phyloP scores from a whole-genome alignment of 768 basidiomycete genomes.

The Suillus paluster region DNA sequence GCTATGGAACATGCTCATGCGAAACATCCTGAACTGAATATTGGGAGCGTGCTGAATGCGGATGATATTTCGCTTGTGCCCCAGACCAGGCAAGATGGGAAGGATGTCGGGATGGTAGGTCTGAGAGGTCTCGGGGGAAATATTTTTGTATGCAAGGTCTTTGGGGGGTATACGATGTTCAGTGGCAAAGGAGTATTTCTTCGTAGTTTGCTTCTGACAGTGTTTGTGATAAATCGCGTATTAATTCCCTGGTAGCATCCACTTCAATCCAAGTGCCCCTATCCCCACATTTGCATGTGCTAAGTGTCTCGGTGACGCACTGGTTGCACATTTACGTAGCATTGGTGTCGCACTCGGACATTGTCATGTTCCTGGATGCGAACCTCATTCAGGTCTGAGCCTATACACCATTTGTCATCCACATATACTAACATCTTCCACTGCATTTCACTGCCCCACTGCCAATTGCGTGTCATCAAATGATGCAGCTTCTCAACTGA shows the following conservation, averaged over 20 bases:
- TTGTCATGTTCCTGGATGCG: conserved; percentile 59
- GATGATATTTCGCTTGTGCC: conserved; percentile 57
- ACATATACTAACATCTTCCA: not conserved
- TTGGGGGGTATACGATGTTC: conserved; percentile 48
- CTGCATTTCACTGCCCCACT: not conserved
- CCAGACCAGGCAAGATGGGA: conserved; percentile 17
- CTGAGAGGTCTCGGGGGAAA: conserved; percentile 53
- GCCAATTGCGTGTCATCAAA: not conserved
- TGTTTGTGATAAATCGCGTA: not conserved
- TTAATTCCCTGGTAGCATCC: not conserved
- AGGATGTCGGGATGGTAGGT: conserved; percentile 41
- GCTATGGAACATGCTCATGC: conserved; percentile 56
- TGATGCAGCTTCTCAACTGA: conserved; percentile 10
- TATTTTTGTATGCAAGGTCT: conserved; percentile 58
- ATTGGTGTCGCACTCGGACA: conserved; percentile 53
- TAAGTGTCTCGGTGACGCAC: conserved; percentile 37
- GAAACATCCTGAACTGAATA: conserved; percentile 32
- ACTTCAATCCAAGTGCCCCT: not conserved
- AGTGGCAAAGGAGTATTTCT: conserved; percentile 36
- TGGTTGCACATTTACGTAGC: conserved; percentile 35
- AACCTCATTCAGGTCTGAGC: conserved; percentile 17
- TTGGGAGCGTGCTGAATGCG: conserved; percentile 54
- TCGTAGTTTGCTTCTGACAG: not conserved
- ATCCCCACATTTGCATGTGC: conserved; percentile 19
- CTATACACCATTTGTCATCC: not conserved